Evolutionary conservation across 1,284 basidiomycete genomes (phyloP).

Genomic region (Trichosporon coremiiforme): DNA sequence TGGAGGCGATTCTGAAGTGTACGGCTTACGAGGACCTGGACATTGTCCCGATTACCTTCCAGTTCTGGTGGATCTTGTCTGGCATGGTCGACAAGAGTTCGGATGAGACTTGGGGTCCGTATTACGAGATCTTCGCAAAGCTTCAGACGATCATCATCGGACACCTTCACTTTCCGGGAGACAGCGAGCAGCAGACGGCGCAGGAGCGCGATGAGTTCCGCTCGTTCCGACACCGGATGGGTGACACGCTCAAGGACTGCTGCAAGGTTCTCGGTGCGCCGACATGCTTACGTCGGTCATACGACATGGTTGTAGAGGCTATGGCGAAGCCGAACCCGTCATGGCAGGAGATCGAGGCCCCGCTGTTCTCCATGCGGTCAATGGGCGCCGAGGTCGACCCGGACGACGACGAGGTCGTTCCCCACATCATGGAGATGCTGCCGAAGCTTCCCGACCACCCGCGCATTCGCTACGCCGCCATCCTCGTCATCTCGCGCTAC

Average conservation of each 20-base stretch:
- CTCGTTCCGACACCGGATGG: constrained; percentile 95
- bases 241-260: constrained; percentile 98
- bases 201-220: constrained; percentile 94
- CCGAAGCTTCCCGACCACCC: constrained; percentile 89
- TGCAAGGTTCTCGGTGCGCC: constrained; percentile 91
- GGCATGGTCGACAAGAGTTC: constrained; percentile 65
- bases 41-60: constrained; percentile 96
- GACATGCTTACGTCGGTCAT: constrained; percentile 76
- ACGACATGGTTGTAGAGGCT: constrained; percentile 75
- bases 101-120: constrained; percentile 53
- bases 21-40: constrained; percentile 92
- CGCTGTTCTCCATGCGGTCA: constrained; percentile 94
- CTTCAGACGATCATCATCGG: constrained; percentile 85
- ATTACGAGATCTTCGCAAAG: constrained; percentile 77
- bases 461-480: constrained; percentile 88
- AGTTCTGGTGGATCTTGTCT: constrained; percentile 95
- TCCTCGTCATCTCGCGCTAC: constrained; percentile 95
- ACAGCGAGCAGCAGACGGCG: constrained; percentile 70
- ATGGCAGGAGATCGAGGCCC: constrained; percentile 98
- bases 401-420: constrained; percentile 79
- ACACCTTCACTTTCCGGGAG: constrained; percentile 89
- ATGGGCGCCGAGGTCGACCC: constrained; percentile 95
- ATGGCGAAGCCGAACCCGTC: constrained; percentile 61
- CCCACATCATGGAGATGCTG: constrained; percentile 93
- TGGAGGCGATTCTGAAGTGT: constrained; percentile 89